Evolutionary conservation across 108 stramenopile genomes (phyloP).

Genomic region (Licmophora abbreviata): DNA sequence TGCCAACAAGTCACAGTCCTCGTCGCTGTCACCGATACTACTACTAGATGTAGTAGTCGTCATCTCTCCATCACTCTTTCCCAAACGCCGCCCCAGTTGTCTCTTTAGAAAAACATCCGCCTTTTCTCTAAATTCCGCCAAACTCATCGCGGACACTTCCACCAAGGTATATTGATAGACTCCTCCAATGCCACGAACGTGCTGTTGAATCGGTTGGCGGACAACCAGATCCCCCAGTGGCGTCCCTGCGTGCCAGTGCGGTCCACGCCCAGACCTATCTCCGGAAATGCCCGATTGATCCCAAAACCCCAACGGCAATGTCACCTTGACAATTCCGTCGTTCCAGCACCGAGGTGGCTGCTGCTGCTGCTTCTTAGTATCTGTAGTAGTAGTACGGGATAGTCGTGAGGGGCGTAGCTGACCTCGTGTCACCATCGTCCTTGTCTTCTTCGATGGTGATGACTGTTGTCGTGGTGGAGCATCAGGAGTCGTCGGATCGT

Average conservation of each 20-base stretch:
- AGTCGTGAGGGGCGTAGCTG: neutral
- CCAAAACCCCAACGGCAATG: conserved; percentile 61
- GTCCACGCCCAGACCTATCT: conserved; percentile 67
- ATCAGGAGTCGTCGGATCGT: neutral
- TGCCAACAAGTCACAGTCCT: conserved; percentile 58
- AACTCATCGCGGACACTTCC: conserved; percentile 43
- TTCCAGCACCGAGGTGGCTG: conserved; percentile 10
- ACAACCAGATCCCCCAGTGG: conserved; percentile 64
- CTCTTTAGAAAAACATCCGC: conserved; percentile 69
- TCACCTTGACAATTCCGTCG: conserved; percentile 71
- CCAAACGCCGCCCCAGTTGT: conserved; percentile 41
- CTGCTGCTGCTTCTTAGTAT: neutral
- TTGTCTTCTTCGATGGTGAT: too few relatives aligned
- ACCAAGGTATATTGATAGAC: conserved; percentile 80
- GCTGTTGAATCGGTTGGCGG: conserved; percentile 68
- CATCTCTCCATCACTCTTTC: neutral
- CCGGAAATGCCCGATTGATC: conserved; percentile 28
- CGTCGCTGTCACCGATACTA: conserved; percentile 10
- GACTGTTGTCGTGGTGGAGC: neutral
- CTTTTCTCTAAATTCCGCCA: conserved; percentile 56
- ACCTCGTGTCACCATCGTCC: too few relatives aligned
- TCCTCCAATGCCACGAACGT: conserved; percentile 70
- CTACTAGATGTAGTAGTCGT: too few relatives aligned
- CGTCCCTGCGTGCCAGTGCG: conserved; percentile 65
- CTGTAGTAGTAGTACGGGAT: conserved; percentile 1